Base-by-base conservation (phyloP, 2,329 filamentous ascomycete species). In the Colletotrichum orchidophilum region DNA sequence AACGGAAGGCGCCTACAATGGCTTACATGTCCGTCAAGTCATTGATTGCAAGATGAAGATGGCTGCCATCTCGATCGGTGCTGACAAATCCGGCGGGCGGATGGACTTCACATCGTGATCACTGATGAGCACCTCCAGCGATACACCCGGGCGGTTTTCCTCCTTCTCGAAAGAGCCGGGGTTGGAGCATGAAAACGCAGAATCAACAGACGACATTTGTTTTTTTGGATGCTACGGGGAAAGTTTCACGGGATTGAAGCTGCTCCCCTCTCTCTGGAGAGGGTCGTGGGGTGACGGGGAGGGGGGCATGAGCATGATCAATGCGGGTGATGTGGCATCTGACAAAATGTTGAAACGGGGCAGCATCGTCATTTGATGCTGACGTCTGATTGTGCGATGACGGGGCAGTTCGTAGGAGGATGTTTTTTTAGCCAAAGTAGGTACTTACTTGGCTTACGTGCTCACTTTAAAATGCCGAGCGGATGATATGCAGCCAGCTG, bases 281-380 rank as follows among this genome's bases (percentile, higher is more conserved):
- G n/a, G n/a, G n/a, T n/a, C n/a, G n/a, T n/a, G n/a, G n/a, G n/a
- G n/a, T n/a, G n/a, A n/a, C n/a, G n/a, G n/a, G n/a, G n/a, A n/a
- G 21, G 53, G n/a, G 46, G 49, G 46, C 29, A 35, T 42, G 35
- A n/a, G 18, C 29, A 50, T 46, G 58, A 63, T 39, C 58, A 54
- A 59, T 60, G 58, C 58, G 27, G 64, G 13, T 24, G 39, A 63
- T 33, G 58, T 59, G 58, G 42, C 53, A 60, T 63, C 24, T 50
- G 64, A 71, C 15, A 50, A 59, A 24, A 35, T 60, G 42, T 69
- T 71, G 64, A 71, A 63, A 71, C 64, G 26, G 27, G 26, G 18
- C 39, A 39, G 18, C 53, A 63, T 60, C 27, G 58, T 59, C 64
- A 53, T 58, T 35, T 15, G 46, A 18, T 2, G 18, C 24, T 9